phyloP scores from a whole-genome alignment of 768 basidiomycete genomes.

The Leccinum sublutescens region DNA sequence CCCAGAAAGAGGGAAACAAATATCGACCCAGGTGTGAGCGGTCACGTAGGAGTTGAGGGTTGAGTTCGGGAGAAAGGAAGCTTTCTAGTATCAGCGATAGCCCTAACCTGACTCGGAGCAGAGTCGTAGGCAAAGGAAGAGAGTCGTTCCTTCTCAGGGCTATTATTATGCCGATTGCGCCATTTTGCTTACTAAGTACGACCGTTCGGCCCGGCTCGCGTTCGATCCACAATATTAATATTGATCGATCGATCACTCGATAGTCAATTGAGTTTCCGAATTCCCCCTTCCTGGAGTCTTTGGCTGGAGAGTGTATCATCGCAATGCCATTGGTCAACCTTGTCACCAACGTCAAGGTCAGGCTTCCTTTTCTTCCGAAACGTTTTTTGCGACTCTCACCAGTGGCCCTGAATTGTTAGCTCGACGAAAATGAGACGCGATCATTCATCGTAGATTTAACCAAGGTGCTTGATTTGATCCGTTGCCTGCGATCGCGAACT shows the following conservation, averaged over 20 bases:
- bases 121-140: too few species aligned
- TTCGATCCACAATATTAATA: too few species aligned
- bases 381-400: not conserved
- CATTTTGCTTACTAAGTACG: too few species aligned
- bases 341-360: slow-evolving; percentile 36
- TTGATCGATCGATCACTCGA: not conserved
- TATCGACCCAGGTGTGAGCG: too few species aligned
- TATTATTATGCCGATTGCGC: too few species aligned
- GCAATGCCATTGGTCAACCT: slow-evolving; percentile 36
- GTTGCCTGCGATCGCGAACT: not conserved
- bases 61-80: too few species aligned
- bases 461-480: not conserved
- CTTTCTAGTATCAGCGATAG: too few species aligned
- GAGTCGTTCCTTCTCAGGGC: too few species aligned
- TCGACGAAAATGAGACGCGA: slow-evolving; percentile 1
- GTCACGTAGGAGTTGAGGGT: too few species aligned
- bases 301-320: not conserved
- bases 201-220: too few species aligned
- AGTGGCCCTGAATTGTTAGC: not conserved
- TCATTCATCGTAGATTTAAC: slow-evolving; percentile 2
- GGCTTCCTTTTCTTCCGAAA: not conserved
- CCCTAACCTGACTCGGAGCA: too few species aligned
- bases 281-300: not conserved
- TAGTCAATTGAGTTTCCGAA: not conserved
- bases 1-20: too few species aligned